Evolutionary conservation across 352 stramenopile genomes (phyloP), one percentile per base, ranked within the genome.

Genomic region (Pythium rhizo-oryzae): DNA sequence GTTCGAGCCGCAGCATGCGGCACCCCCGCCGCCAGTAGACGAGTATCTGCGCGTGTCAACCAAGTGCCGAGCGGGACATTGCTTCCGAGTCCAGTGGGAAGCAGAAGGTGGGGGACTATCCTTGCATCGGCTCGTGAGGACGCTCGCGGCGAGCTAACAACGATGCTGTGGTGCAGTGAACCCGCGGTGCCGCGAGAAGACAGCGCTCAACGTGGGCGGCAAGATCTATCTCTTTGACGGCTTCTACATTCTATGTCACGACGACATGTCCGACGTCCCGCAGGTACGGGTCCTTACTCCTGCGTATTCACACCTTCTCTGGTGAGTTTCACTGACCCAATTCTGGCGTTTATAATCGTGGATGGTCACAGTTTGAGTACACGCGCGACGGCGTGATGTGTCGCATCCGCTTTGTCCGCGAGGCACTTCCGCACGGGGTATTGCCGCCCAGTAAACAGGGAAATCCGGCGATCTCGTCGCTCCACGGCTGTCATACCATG

Each of bases 161-260:
- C 8, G 16, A 19, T 19, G 39, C 2, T 33, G 28, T 6, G 28
- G 28, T 53, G 28, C 47, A 94, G 87, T 92, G 71, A 94, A 94
- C 59, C 87, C 87, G 47, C 83, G 87, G 28, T 93, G 82, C 56
- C 61, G 69, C 11, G 79, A 70, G 23, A 92, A 93, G 78, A 94
- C 89, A 21, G 82, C 82, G 18, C 81, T 95, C 43, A 71, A 83
- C 33, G 75, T 86, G n/a, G 76, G 85, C 19, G 74, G 79, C 33
- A 75, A 75, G 28, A 73, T 91, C 24, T 93, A 92, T 63, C 65
- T 94, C 28, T 96, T 96, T 57, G 89, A 96, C 54, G 89, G 89
- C 39, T 95, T 95, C 65, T 94, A 91, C 76, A 62, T 96, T 59
- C 75, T 96, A 18, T 93, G 79, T 46, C 87, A 94, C 24, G 74